Evolutionary conservation across 2,329 filamentous ascomycete genomes (phyloP).

Genomic region (Mycosphaerella sp.): DNA sequence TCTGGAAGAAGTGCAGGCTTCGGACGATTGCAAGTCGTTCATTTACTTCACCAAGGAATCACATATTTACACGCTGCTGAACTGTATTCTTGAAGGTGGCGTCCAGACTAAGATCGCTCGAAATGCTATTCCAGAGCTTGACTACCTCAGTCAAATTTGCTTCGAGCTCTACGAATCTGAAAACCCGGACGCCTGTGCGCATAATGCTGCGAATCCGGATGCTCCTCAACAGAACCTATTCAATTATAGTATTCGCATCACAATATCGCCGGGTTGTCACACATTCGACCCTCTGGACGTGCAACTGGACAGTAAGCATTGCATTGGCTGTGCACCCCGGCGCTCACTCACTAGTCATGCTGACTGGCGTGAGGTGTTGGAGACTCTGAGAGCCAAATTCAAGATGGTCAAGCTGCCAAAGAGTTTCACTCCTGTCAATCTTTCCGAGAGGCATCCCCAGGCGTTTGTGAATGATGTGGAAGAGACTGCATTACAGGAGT

Average conservation of each 20-base stretch:
- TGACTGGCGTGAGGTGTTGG: slow-evolving; percentile 96
- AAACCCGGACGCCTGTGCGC: slow-evolving; percentile 49
- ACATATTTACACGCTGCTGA: slow-evolving; percentile 95
- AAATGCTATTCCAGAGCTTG: slow-evolving; percentile 90
- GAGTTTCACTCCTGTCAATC: slow-evolving; percentile 46
- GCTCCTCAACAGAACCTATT: slow-evolving; percentile 42
- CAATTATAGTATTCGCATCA: slow-evolving; percentile 93
- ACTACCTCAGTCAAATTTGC: slow-evolving; percentile 95
- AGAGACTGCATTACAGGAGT: background rate
- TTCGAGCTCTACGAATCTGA: slow-evolving; percentile 97
- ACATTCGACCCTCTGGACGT: slow-evolving; percentile 95
- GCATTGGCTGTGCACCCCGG: slow-evolving; percentile 88
- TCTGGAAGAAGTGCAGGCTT: slow-evolving; percentile 93
- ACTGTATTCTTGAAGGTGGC: slow-evolving; percentile 95
- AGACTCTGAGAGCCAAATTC: slow-evolving; percentile 89
- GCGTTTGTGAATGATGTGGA: slow-evolving; percentile 33
- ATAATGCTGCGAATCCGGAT: slow-evolving; percentile 46
- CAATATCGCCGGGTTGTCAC: slow-evolving; percentile 90
- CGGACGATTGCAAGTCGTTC: slow-evolving; percentile 88
- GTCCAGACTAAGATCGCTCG: slow-evolving; percentile 96
- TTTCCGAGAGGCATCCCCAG: slow-evolving; percentile 44
- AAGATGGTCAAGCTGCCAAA: slow-evolving; percentile 59
- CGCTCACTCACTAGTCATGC: slow-evolving; percentile 83
- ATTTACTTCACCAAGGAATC: slow-evolving; percentile 99
- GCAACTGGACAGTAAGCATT: slow-evolving; percentile 91